These are phyloP conservation scores for Emiliania huxleyi DNA, from an alignment of 78 protist genomes.

Conservation along the genomic window DNA sequence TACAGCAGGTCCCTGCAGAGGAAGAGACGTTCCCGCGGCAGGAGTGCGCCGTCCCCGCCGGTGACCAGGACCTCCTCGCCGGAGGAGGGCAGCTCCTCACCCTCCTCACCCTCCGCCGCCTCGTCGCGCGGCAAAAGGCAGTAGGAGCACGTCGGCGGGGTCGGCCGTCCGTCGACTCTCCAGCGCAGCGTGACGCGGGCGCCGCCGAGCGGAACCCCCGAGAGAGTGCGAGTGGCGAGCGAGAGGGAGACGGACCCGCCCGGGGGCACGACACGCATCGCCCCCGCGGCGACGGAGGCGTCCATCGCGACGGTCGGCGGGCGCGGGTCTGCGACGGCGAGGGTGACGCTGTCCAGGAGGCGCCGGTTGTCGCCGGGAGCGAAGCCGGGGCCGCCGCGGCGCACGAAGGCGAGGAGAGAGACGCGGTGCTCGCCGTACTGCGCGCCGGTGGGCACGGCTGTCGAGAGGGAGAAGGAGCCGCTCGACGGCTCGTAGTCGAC, in stretches of 20 bases:
- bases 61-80: not conserved
- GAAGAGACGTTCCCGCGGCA: not conserved
- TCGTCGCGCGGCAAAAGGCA: not conserved
- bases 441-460: not conserved
- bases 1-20: not conserved
- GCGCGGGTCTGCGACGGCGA: conserved; percentile 12
- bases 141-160: not conserved
- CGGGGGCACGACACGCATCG: not conserved
- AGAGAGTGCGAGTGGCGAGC: not conserved
- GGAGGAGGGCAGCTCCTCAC: not conserved
- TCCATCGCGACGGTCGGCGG: not conserved
- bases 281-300: not conserved
- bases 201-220: not conserved
- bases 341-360: not conserved
- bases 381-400: too few species aligned
- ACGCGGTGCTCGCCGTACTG: not conserved
- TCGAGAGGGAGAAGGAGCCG: not conserved
- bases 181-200: not conserved
- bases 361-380: not conserved
- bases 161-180: not conserved
- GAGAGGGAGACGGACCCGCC: not conserved
- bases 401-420: not conserved
- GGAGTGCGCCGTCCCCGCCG: not conserved
- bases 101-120: not conserved
- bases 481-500: not conserved